Evolutionary conservation across 306 rosid species (phyloP).

Genomic region (Argentina anserina): DNA sequence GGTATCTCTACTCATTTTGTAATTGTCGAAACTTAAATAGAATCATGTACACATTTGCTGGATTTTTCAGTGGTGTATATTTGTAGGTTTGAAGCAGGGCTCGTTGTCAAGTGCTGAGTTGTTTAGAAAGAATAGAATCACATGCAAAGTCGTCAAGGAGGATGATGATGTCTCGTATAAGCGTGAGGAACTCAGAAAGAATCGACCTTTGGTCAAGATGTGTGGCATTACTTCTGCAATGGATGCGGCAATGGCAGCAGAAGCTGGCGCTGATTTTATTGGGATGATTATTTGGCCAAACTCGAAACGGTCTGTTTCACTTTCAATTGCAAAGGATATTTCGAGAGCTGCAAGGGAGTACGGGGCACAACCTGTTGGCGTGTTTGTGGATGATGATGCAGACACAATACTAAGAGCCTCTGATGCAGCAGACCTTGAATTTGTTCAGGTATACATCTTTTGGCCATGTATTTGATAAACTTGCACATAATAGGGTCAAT

Average conservation of each 20-base stretch:
- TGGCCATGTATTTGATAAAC: neutral
- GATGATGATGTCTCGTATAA: conserved; percentile 33
- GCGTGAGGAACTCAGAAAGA: conserved; percentile 36
- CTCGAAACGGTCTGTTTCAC: conserved; percentile 84
- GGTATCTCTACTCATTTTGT: conserved; percentile 23
- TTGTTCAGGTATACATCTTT: conserved; percentile 58
- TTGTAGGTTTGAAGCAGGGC: conserved; percentile 43
- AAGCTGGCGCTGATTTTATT: conserved; percentile 91
- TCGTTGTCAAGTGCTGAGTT: conserved; percentile 31
- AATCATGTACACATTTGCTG: neutral
- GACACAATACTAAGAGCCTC: conserved; percentile 69
- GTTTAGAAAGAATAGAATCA: conserved; percentile 31
- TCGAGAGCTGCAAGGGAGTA: conserved; percentile 70
- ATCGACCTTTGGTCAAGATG: conserved; percentile 75
- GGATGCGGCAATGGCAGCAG: conserved; percentile 93
- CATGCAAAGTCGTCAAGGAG: conserved; percentile 37
- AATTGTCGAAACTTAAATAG: neutral
- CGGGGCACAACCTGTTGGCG: conserved; percentile 91
- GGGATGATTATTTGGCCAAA: conserved; percentile 96
- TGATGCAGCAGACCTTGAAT: conserved; percentile 64
- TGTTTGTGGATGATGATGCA: conserved; percentile 77
- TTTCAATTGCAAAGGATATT: conserved; percentile 82
- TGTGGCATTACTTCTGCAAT: conserved; percentile 85
- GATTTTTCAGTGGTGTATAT: conserved; percentile 2
- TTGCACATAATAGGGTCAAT: neutral